Conservation (phyloP, 495 filamentous ascomycete species). For the Filosporella fistucella region DNA sequence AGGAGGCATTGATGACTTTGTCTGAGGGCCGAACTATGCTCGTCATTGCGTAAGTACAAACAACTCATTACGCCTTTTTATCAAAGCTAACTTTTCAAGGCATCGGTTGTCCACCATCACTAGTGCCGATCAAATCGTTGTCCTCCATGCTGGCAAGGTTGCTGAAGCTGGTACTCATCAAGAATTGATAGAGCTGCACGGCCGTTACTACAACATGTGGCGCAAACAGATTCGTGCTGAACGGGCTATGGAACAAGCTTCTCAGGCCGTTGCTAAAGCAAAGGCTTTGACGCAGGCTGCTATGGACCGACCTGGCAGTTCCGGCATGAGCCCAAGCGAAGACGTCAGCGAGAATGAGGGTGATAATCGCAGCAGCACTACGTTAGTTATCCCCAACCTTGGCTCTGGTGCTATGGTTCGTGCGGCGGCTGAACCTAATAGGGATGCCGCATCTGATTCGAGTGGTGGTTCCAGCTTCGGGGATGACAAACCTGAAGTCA, state of each 20-base stretch:
- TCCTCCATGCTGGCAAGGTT: constrained; percentile 81
- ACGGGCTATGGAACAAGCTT: constrained; percentile 65
- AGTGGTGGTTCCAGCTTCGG: not conserved
- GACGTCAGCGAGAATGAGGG: constrained; percentile 20
- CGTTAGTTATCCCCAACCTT: constrained; percentile 6
- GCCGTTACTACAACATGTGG: constrained; percentile 92
- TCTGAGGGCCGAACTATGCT: constrained; percentile 77
- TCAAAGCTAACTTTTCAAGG: constrained; percentile 23
- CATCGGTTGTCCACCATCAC: constrained; percentile 95
- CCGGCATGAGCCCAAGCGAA: constrained; percentile 12
- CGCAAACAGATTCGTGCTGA: constrained; percentile 89
- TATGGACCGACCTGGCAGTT: constrained; percentile 15
- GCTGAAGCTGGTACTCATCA: constrained; percentile 83
- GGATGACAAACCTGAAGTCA: too few relatives aligned
- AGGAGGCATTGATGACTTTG: constrained; percentile 75
- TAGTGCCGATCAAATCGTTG: constrained; percentile 88
- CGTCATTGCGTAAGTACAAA: constrained; percentile 49
- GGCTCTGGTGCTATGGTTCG: not conserved
- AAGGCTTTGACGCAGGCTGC: constrained; percentile 19
- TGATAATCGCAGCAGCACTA: constrained; percentile 11
- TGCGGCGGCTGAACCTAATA: not conserved
- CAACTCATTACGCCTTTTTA: not conserved
- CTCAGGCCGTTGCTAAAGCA: constrained; percentile 13
- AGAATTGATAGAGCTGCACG: constrained; percentile 70
- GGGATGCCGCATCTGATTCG: not conserved